These are phyloP conservation scores for Crithidia brevicula DNA, from an alignment of 208 protist genomes.

Conservation along the genomic window DNA sequence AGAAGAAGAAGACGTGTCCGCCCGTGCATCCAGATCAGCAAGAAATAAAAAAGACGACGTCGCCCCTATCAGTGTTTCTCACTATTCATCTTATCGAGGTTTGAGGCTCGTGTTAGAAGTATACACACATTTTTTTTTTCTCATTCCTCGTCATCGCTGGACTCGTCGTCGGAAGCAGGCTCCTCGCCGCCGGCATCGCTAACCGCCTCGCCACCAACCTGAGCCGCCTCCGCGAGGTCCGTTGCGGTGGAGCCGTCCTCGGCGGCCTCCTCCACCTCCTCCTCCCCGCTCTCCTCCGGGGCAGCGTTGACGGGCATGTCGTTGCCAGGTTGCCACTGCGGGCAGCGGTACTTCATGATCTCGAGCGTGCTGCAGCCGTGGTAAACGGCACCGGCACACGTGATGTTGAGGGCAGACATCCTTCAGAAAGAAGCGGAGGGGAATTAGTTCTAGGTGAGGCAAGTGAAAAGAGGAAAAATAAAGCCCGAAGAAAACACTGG, in stretches of 20 bases:
- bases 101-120: background rate
- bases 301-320: conserved; percentile 41
- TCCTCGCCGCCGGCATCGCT: background rate
- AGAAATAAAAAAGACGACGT: too few relatives aligned
- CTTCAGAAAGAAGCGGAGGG: background rate
- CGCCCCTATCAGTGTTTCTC: too few relatives aligned
- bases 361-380: conserved; percentile 57
- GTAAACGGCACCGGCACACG: conserved; percentile 74
- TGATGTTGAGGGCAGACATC: conserved; percentile 81
- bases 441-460: background rate
- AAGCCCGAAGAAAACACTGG: background rate
- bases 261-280: conserved; percentile 23
- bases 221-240: conserved; percentile 13
- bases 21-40: too few relatives aligned
- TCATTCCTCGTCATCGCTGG: conserved; percentile 21
- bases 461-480: conserved; percentile 1
- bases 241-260: conserved; percentile 12
- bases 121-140: conserved; percentile 15
- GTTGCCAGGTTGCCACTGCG: conserved; percentile 67
- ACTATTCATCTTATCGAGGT: too few relatives aligned
- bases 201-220: conserved; percentile 4
- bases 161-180: background rate
- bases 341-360: conserved; percentile 76
- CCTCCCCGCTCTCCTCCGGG: conserved; percentile 36
- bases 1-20: too few relatives aligned